Conservation (phyloP, 2,329 filamentous ascomycete genomes). For the Paecilomyces dactylethromorphus region DNA sequence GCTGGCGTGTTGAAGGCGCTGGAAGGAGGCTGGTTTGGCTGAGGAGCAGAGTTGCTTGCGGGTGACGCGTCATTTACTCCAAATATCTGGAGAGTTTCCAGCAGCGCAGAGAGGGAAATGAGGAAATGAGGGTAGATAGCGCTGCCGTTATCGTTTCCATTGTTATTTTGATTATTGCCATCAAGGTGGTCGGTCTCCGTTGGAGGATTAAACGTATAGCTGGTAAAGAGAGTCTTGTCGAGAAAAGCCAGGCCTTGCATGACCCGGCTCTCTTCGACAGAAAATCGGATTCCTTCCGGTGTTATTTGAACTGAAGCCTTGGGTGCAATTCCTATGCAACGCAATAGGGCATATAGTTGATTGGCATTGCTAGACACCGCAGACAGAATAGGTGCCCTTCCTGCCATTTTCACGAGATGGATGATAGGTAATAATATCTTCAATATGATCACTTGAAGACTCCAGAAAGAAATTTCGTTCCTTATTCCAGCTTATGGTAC, state of each 20-base stretch:
- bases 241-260: constrained; percentile 90
- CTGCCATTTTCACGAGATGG: background rate
- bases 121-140: constrained; percentile 64
- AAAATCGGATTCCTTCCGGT: constrained; percentile 77
- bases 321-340: constrained; percentile 55
- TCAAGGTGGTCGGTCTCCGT: constrained; percentile 13
- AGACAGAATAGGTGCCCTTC: constrained; percentile 46
- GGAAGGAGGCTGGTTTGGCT: constrained; percentile 35
- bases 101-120: constrained; percentile 75
- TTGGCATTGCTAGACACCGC: constrained; percentile 57
- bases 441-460: constrained; percentile 15
- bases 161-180: constrained; percentile 19
- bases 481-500: constrained; percentile 28
- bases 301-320: constrained; percentile 68
- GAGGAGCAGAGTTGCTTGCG: constrained; percentile 27
- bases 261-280: constrained; percentile 78
- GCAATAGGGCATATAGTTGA: constrained; percentile 53
- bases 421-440: background rate
- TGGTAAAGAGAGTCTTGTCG: constrained; percentile 81
- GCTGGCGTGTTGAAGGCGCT: constrained; percentile 79
- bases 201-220: constrained; percentile 62
- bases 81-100: constrained; percentile 95
- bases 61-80: constrained; percentile 59
- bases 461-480: constrained; percentile 25
- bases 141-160: constrained; percentile 16